These are phyloP conservation scores for Nitzschia sp. DNA, from an alignment of 108 stramenopile species.

Conservation along the genomic window DNA sequence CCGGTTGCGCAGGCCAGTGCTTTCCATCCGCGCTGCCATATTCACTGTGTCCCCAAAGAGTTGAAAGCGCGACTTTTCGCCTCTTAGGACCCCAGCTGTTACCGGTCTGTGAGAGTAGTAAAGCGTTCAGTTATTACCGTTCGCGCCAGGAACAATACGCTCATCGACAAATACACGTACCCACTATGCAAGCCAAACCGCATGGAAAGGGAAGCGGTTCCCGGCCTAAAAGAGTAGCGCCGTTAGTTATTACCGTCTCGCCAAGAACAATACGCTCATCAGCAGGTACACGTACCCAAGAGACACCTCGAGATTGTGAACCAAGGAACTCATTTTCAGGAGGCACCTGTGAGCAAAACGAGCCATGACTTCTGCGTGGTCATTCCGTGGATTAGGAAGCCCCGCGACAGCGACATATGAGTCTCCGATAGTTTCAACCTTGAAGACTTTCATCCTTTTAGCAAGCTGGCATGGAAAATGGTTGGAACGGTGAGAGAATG, in stretches of 20 bases:
- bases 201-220: no score
- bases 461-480: no score
- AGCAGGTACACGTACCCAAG: conserved; percentile 2
- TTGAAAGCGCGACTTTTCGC: conserved; percentile 31
- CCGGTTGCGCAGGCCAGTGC: conserved; percentile 28
- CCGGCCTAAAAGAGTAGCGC: no score
- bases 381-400: conserved; percentile 20
- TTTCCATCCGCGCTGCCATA: conserved; percentile 24
- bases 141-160: no score
- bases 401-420: conserved; percentile 53
- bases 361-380: conserved; percentile 39
- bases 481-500: no score
- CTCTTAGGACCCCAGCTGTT: conserved; percentile 19
- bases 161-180: no score
- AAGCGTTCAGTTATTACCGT: no score
- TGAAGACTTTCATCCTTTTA: conserved; percentile 48
- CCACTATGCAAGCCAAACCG: conserved; percentile 53
- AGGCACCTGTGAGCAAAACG: conserved; percentile 40
- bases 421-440: conserved; percentile 64
- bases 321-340: conserved; percentile 30
- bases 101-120: conserved; percentile 23
- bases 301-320: background rate
- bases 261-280: no score
- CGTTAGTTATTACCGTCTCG: no score
- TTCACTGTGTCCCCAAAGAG: conserved; percentile 38